These are phyloP conservation scores for Cinchona pubescens DNA, from an alignment of 257 asterid species.

Conservation along the genomic window DNA sequence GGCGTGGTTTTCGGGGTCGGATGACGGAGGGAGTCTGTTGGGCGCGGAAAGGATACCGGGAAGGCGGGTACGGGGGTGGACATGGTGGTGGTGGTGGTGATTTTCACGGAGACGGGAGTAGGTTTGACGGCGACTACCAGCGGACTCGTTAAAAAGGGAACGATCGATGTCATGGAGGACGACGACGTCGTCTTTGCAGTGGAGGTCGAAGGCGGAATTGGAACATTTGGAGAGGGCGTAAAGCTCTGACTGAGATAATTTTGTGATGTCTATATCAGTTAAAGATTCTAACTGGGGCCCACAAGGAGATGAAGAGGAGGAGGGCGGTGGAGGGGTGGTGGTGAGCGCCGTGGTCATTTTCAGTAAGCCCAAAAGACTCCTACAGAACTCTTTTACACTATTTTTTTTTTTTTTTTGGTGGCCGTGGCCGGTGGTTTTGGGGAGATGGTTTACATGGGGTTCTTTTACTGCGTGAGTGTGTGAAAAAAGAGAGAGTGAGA, in stretches of 20 bases:
- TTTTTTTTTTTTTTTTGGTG: no score
- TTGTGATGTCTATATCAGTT: slow-evolving; percentile 46
- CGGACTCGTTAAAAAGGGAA: slow-evolving; percentile 76
- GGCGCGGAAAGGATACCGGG: slow-evolving; percentile 53
- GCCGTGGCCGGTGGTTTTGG: no score
- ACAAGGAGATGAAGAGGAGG: slow-evolving; percentile 10
- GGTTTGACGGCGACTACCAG: slow-evolving; percentile 87
- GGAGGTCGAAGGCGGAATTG: slow-evolving; percentile 46
- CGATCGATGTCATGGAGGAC: slow-evolving; percentile 67
- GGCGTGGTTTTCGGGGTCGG: slow-evolving; percentile 69
- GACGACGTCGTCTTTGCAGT: slow-evolving; percentile 52
- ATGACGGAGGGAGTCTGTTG: slow-evolving; percentile 30
- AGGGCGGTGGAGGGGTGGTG: not conserved
- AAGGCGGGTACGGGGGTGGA: slow-evolving; percentile 49
- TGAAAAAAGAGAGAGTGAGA: not conserved
- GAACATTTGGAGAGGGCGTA: slow-evolving; percentile 67
- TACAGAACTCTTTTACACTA: no score
- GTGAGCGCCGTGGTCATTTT: slow-evolving; percentile 50
- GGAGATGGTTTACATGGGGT: not conserved
- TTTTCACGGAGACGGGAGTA: slow-evolving; percentile 57
- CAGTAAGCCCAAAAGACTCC: no score
- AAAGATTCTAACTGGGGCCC: slow-evolving; percentile 48
- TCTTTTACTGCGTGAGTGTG: not conserved
- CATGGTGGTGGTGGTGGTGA: slow-evolving; percentile 42
- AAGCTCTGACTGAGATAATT: slow-evolving; percentile 76